Conservation (phyloP, 2,329 filamentous ascomycete species). For the Fusarium neocosmosporiellum region DNA sequence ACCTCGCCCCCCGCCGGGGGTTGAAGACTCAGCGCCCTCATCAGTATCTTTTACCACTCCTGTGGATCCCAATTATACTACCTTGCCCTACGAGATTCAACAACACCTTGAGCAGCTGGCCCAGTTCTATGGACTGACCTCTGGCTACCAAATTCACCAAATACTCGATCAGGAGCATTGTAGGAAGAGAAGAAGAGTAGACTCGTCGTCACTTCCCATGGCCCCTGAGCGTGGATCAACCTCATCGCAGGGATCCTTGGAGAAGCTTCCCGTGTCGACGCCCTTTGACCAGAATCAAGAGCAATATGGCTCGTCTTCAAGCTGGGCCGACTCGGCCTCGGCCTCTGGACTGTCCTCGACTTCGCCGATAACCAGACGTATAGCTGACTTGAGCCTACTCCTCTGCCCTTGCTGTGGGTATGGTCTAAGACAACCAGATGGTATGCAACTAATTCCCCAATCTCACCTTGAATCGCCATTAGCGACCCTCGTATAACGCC, state of each 20-base stretch:
- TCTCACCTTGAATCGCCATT: background rate
- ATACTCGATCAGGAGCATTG: constrained; percentile 40
- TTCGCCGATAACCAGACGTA: constrained; percentile 43
- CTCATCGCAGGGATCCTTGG: constrained; percentile 44
- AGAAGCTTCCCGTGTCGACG: constrained; percentile 45
- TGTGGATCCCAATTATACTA: constrained; percentile 39
- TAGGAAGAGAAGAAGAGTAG: constrained; percentile 48
- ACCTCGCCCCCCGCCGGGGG: constrained; percentile 41
- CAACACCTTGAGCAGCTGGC: constrained; percentile 44
- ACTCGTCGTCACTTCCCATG: constrained; percentile 48
- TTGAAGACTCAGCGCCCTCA: constrained; percentile 38
- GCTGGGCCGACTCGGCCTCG: constrained; percentile 39
- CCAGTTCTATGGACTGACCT: constrained; percentile 47
- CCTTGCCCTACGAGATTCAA: constrained; percentile 42
- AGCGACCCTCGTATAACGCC: background rate
- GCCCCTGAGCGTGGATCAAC: constrained; percentile 34
- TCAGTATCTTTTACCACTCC: constrained; percentile 33
- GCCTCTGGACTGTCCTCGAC: constrained; percentile 37
- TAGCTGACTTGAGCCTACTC: constrained; percentile 44
- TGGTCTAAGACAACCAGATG: constrained; percentile 42
- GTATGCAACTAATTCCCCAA: constrained; percentile 40
- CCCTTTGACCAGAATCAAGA: constrained; percentile 37
- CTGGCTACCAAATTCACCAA: constrained; percentile 46
- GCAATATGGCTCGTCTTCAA: constrained; percentile 33
- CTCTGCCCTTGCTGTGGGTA: constrained; percentile 50